Evolutionary conservation across 176 grass and related monocot species (phyloP), one percentile per base, ranked within the genome.

Genomic region (Chrysopogon serrulatus): DNA sequence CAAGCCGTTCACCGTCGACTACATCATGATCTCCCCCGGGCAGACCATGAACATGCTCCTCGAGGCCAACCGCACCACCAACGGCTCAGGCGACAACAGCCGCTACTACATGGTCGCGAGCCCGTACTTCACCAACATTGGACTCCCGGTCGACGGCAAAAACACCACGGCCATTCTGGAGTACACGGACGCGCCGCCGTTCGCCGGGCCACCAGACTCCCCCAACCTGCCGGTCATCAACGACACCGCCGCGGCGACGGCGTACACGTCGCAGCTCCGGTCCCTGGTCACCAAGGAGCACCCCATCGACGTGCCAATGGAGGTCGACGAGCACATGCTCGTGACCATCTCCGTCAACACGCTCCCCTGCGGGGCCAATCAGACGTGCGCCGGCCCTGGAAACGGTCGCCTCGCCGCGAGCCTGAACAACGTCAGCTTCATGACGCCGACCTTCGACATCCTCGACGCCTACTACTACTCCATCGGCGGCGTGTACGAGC

Each of bases 31-130:
- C 18, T 51, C 76, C 0, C 32, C 90, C 0, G 90, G 86, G 0
- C 86, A 92, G 61, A 92, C 90, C 26, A 66, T 83, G n/a, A 51
- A 88, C 83, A 78, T 49, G 71, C 59, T 92, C 13, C 66, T 92
- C 30, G 77, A 49, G 10, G 79, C 83, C 59, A 47, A 65, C 61
- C 78, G 35, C 32, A 11, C 40, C 32, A 48, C 28, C 4, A 36
- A 71, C 5, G 26, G 77, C 17, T 81, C 85, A 0, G 53, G 8
- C 48, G 11, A 42, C 28, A 73, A 71, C 45, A 47, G 61, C 27
- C 78, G 65, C 8, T 90, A 86, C 71, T 86, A 90, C 88, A 90
- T 90, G 83, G 84, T 73, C 1, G 71, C 83, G 33, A 49, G 79
- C 17, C 65, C 88, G 26, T 59, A 59, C 34, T 2, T 35, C 0